Percentiles rank a stretch among this genome's conserved stretches.
Conservation (phyloP, 495 filamentous ascomycete genomes). For the Thermochaetoides thermophila region DNA sequence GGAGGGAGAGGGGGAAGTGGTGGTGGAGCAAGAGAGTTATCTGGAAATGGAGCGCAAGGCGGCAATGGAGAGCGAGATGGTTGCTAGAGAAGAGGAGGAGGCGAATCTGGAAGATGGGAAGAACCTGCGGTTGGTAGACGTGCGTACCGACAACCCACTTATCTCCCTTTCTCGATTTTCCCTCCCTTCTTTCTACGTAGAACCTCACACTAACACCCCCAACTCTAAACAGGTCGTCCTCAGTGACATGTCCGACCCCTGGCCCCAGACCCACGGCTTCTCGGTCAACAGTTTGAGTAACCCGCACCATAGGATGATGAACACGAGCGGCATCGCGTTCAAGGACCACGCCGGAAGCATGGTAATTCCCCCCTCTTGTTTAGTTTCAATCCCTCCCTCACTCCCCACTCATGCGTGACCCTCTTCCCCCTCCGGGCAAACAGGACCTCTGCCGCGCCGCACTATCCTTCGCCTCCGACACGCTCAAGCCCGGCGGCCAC, state of each 20-base stretch:
- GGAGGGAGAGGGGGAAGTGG: conserved; percentile 3
- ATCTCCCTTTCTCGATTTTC: neutral
- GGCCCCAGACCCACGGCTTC: conserved; percentile 62
- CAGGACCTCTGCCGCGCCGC: conserved; percentile 85
- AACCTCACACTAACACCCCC: neutral
- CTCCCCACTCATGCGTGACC: neutral
- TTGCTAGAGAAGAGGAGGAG: conserved; percentile 1
- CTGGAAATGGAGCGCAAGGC: conserved; percentile 26
- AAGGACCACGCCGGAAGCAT: conserved; percentile 90
- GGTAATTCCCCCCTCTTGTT: conserved; percentile 42
- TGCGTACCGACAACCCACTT: conserved; percentile 8
- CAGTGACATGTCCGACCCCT: conserved; percentile 98
- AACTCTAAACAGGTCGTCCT: conserved; percentile 46
- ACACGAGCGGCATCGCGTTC: conserved; percentile 76
- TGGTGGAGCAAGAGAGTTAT: conserved; percentile 32
- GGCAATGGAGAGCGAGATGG: neutral
- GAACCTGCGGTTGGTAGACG: conserved; percentile 50
- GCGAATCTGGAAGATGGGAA: neutral
- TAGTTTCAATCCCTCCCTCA: neutral
- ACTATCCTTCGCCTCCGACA: conserved; percentile 67
- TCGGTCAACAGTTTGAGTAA: conserved; percentile 78
- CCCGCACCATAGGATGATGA: conserved; percentile 96
- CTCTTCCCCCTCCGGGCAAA: no score
- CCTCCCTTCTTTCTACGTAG: neutral
- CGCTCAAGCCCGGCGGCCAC: conserved; percentile 65